Evolutionary conservation across 2,329 filamentous ascomycete species (phyloP), one percentile per base, ranked within the genome.

Genomic region (Leptographium procerum): DNA sequence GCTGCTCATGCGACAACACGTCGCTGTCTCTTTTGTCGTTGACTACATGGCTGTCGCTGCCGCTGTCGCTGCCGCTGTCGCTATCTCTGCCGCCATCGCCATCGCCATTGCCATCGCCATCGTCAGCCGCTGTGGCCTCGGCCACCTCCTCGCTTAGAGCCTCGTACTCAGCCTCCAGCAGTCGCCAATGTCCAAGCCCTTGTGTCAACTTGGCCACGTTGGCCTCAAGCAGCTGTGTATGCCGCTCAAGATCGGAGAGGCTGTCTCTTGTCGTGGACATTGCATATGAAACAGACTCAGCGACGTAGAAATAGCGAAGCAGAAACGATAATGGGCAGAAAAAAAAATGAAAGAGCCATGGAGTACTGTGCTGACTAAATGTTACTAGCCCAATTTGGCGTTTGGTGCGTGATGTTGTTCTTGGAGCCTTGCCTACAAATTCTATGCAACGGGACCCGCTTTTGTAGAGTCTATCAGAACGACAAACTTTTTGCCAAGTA

Each of bases 131-230:
- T 1, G 16, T 14, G 4, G 22, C 50, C 29, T n/a, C 16, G 14
- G 14, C 22, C 33, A 97, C 81, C 66, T 95, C 89, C 69, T 95
- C 89, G 69, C 88, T 91, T 61, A 97, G 78, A 28, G 86, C 83
- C 68, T 96, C 89, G 71, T 97, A 97, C 70, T 97, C 92, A 53
- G 88, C 84, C 69, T 95, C 91, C 82, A 89, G 95, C 57, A 85
- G 86, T 63, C 89, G 87, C 92, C 92, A 99, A 73, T 95, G 87
- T 62, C 85, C 84, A 57, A 97, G 78, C 8, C 88, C 85, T 66
- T 87, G 83, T 58, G 83, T 83, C 24, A 97, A 80, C 69, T 89
- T 84, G 55, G 78, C 74, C 52, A 95, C 80, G 63, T 86, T 90
- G 43, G 84, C 80, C 70, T 96, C 89, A 9, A 97, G 84, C 61